Evolutionary conservation across 441 rosid species (phyloP), one percentile per base, ranked within the genome.

Genomic region (Gossypium trilobum): DNA sequence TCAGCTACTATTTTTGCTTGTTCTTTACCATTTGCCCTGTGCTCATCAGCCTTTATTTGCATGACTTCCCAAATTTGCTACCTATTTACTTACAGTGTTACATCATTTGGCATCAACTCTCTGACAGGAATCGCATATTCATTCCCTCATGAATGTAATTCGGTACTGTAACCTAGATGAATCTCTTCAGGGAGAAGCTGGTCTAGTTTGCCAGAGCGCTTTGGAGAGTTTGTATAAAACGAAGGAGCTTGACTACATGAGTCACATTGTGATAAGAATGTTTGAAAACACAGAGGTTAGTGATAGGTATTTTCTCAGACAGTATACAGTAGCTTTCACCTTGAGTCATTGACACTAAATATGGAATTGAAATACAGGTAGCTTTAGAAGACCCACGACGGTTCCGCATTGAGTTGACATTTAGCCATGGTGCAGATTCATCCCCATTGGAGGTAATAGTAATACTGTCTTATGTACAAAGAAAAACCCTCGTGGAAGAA

Each of bases 241-340:
- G 6, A 89, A 91, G 80, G 99, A 94, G 87, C 99, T 96, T 64
- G 99, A 96, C 81, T 96, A 94, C 86, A 96, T 96, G 99, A 96
- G 99, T 77, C 88, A 94, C 78, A 94, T 96, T 22, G 97, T 96
- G 71, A 82, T 96, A 62, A 86, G 99, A 81, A 91, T 92, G 90
- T 96, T 94, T 16, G 99, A 96, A 84, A 91, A 92, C 78, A 88
- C 84, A 0, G 99, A 86, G 92, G 98, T 91, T 42, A 58, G 57
- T 51, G 13, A 1, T 11, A 6, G 1, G 14, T 22, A 8, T 23
- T 22, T 65, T 29, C 22, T 66, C 27, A 19, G 48, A 50, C 33
- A 5, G n/a, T 57, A 3, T 3, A n/a, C 2, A 23, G 33, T 25
- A 11, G 71, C 19, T 16, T 48, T 25, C 0, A 5, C 60, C 9